These are phyloP conservation scores for Eutrema yunnanense DNA, from an alignment of 345 rosid species.

Conservation along the genomic window DNA sequence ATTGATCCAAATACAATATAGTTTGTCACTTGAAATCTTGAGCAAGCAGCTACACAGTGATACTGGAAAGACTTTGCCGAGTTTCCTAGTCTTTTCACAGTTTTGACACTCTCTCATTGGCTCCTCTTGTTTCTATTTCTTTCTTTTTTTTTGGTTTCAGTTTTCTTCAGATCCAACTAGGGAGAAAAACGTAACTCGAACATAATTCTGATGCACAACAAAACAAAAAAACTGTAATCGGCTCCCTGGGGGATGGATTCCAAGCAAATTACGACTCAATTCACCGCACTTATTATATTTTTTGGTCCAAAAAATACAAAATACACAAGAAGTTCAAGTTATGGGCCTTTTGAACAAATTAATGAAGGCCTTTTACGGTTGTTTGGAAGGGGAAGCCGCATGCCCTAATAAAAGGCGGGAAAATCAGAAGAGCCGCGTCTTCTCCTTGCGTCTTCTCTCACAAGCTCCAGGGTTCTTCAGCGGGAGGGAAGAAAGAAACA, in stretches of 20 bases:
- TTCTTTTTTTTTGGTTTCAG: background rate
- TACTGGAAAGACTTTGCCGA: background rate
- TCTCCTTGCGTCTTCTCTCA: background rate
- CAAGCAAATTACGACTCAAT: background rate
- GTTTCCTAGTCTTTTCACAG: slow-evolving; percentile 17
- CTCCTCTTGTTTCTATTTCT: background rate
- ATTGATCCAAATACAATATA: slow-evolving; percentile 22
- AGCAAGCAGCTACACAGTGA: slow-evolving; percentile 11
- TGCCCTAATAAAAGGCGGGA: slow-evolving; percentile 30
- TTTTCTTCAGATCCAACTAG: background rate
- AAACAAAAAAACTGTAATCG: background rate
- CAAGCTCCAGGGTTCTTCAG: background rate
- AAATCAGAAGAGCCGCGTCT: slow-evolving; percentile 12
- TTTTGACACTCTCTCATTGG: slow-evolving; percentile 11
- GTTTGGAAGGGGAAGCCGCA: slow-evolving; percentile 7
- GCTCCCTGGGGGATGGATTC: background rate
- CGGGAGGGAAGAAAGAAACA: background rate
- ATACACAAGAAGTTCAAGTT: background rate
- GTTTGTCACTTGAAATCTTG: slow-evolving; percentile 4
- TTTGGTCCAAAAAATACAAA: too few species aligned
- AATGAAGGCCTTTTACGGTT: background rate
- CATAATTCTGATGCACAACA: background rate
- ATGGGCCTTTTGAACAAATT: background rate
- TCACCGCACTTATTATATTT: too few species aligned
- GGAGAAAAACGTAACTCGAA: background rate